Percentiles rank a stretch among this genome's conserved stretches.
Evolutionary conservation across 2,329 filamentous ascomycete genomes (phyloP).

Genomic region (Acarospora socialis): DNA sequence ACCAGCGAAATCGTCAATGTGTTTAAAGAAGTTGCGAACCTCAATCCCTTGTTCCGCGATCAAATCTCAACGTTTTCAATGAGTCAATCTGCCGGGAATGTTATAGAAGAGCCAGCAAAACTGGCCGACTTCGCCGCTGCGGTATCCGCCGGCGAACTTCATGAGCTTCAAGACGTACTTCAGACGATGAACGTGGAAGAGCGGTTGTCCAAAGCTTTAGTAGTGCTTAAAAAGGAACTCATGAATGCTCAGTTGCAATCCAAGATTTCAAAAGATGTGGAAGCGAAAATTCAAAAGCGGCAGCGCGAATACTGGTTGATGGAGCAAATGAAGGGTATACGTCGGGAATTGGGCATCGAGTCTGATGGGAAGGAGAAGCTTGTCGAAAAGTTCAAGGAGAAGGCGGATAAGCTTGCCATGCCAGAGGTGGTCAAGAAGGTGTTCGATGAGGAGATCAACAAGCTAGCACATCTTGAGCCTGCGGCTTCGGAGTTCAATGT

Average conservation of each 20-base stretch:
- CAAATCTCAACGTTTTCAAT: slow-evolving; percentile 96
- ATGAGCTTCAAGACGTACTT: slow-evolving; percentile 83
- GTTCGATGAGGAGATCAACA: slow-evolving; percentile 96
- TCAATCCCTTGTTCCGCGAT: slow-evolving; percentile 91
- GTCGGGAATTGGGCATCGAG: slow-evolving; percentile 86
- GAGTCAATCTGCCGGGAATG: slow-evolving; percentile 86
- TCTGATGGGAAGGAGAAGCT: slow-evolving; percentile 97
- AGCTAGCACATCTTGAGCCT: slow-evolving; percentile 86
- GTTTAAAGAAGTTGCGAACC: slow-evolving; percentile 88
- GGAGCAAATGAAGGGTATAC: slow-evolving; percentile 99
- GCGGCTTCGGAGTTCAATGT: slow-evolving; percentile 98
- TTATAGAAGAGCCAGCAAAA: slow-evolving; percentile 87
- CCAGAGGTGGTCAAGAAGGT: slow-evolving; percentile 93
- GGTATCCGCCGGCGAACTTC: slow-evolving; percentile 83
- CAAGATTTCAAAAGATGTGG: slow-evolving; percentile 96
- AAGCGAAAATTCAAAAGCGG: slow-evolving; percentile 91
- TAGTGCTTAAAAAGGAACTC: slow-evolving; percentile 91
- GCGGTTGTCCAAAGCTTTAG: slow-evolving; percentile 76
- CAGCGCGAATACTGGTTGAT: slow-evolving; percentile 97
- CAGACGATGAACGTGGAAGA: slow-evolving; percentile 83
- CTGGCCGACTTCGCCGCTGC: slow-evolving; percentile 94
- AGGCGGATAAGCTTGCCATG: slow-evolving; percentile 87
- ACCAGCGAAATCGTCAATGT: slow-evolving; percentile 98
- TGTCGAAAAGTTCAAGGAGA: slow-evolving; percentile 94
- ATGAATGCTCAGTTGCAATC: slow-evolving; percentile 96